phyloP scores from a whole-genome alignment of 176 grass and related monocot genomes.

The maize (Zea mays) region DNA sequence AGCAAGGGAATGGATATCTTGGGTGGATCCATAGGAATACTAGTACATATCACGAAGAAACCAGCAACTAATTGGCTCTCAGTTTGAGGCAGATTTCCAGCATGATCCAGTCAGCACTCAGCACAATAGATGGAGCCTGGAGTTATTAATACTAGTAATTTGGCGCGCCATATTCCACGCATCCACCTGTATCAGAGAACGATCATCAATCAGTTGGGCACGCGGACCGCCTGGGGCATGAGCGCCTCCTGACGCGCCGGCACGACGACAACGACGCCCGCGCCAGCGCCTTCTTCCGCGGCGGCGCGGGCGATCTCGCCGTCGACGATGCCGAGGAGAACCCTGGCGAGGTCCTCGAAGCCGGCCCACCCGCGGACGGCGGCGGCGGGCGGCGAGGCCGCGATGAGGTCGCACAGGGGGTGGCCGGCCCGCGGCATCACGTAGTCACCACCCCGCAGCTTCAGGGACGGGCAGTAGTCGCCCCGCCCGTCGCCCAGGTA shows the following conservation, averaged over 20 bases:
- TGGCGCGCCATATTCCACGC: background rate
- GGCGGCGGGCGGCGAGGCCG: conserved; percentile 25
- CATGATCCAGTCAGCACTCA: background rate
- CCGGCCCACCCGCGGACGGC: conserved; percentile 56
- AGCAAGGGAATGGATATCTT: too few species aligned
- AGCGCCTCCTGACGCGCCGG: background rate
- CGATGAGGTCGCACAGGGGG: conserved; percentile 74
- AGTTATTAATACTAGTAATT: background rate
- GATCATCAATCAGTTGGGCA: conserved; percentile 2
- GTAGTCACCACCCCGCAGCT: conserved; percentile 54
- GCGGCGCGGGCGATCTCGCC: background rate
- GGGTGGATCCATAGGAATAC: background rate
- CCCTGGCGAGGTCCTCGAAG: conserved; percentile 49
- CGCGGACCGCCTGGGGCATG: background rate
- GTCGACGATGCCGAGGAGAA: conserved; percentile 58
- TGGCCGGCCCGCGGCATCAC: conserved; percentile 74
- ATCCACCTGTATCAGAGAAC: background rate
- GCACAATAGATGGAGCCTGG: background rate
- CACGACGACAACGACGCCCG: background rate
- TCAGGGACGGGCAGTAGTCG: conserved; percentile 76
- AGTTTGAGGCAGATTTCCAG: background rate
- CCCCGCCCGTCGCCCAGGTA: conserved; percentile 85
- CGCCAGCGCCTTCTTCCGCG: background rate
- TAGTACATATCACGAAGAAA: background rate
- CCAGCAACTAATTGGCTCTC: background rate